Base-by-base conservation (phyloP, 768 basidiomycete genomes). In the Trametes cubensis region DNA sequence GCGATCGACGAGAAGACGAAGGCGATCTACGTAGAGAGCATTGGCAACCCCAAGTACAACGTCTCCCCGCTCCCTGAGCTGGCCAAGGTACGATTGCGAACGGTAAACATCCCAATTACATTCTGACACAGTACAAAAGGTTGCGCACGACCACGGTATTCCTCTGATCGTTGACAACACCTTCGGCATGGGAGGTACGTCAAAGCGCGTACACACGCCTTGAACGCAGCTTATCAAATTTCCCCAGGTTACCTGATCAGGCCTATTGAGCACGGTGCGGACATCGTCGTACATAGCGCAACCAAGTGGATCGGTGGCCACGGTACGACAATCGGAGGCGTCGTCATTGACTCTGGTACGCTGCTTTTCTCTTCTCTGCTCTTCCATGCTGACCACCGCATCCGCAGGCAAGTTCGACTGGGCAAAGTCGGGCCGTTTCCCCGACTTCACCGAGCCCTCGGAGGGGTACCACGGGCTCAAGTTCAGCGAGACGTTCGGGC, bases 271-370 rank as follows among this genome's bases (percentile, higher is more conserved):
- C 80, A 83, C 66, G 92, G 92, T 15, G 90, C 92, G 0, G 89
- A 94, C 65, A 89, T 93, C 60, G 78, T 92, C 60, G 86, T 91
- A 18, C 86, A 92, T 71, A 88, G 86, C 52, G 88, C 88, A 0
- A 92, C 91, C 0, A 92, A 94, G 69, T 94, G 91, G 92, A 91
- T 92, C 38, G 86, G 88, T 14, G 87, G 88, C 0, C 89, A 91
- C 62, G 90, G 92, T 30, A 92, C 86, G 0, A 89, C 88, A 23
- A 89, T 94, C 49, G 90, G 80, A 4, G 92, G 91, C 44, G 83
- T 91, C 28, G 76, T 94, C 60, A 73, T 93, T 49, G 90, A 92
- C 71, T 81, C 83, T 10, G 90, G 89, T 83, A 71, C 30, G 70
- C 73, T 66, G 30, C 15, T 17, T 7, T 58, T 38, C 15, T 20